Conservation (phyloP, 129 eudicot species). For the Oenanthe sinensis region DNA sequence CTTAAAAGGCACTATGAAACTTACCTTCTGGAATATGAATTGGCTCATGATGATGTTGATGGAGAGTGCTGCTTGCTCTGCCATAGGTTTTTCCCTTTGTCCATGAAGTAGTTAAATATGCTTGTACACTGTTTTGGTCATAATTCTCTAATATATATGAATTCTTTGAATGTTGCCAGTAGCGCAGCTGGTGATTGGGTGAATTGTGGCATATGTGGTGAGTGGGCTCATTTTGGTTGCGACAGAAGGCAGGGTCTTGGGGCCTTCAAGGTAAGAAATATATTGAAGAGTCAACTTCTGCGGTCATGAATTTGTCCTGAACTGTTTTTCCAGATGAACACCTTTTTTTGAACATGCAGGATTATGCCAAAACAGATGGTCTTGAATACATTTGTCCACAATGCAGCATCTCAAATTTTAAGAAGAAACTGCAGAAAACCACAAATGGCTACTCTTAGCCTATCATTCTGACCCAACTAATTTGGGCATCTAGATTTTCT, state of each 20-base stretch:
- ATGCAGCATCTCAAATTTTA: slow-evolving; percentile 84
- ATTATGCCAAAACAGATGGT: slow-evolving; percentile 98
- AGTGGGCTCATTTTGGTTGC: slow-evolving; percentile 99
- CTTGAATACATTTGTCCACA: slow-evolving; percentile 97
- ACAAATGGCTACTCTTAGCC: slow-evolving; percentile 58
- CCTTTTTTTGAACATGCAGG: slow-evolving; percentile 37
- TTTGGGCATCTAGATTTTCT: not conserved
- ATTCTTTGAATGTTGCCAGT: slow-evolving; percentile 35
- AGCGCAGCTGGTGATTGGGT: slow-evolving; percentile 99
- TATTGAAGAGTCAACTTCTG: not conserved
- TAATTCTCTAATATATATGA: slow-evolving; percentile 13
- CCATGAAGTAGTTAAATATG: not conserved
- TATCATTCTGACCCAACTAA: not conserved
- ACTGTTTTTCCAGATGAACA: not conserved
- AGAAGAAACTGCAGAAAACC: slow-evolving; percentile 67
- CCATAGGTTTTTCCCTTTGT: slow-evolving; percentile 49
- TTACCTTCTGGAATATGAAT: slow-evolving; percentile 89
- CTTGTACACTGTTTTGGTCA: not conserved
- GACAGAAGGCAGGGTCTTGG: slow-evolving; percentile 96
- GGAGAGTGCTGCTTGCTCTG: slow-evolving; percentile 98
- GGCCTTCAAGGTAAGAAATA: slow-evolving; percentile 68
- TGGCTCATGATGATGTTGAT: slow-evolving; percentile 97
- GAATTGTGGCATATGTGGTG: slow-evolving; percentile 95
- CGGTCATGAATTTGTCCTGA: not conserved
- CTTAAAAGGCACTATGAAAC: slow-evolving; percentile 95